Conservation (phyloP, 305 asterid species). For the Rubia peregrina region DNA sequence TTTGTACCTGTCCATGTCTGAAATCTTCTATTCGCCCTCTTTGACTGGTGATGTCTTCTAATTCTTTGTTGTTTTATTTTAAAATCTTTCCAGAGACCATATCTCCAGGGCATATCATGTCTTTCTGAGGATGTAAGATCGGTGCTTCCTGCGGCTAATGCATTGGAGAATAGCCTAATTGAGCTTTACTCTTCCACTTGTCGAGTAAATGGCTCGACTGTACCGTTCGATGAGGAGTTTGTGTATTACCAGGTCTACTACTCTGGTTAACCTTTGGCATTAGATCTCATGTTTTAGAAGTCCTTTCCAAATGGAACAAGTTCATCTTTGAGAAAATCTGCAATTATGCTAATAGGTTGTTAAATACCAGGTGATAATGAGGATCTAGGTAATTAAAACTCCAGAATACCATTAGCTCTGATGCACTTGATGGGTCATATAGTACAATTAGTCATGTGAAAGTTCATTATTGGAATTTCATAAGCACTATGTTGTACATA, state of each 20-base stretch:
- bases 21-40: constrained; percentile 14
- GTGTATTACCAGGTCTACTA: constrained; percentile 50
- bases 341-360: neutral
- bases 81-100: constrained; percentile 47
- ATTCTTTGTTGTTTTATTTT: constrained; percentile 19
- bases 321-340: neutral
- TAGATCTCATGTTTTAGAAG: neutral
- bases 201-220: constrained; percentile 32
- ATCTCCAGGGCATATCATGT: constrained; percentile 54
- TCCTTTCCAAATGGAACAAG: neutral
- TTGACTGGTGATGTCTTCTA: constrained; percentile 17
- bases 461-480: neutral
- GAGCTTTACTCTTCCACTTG: constrained; percentile 53
- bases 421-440: constrained; percentile 1
- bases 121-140: constrained; percentile 62
- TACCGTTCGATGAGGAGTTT: constrained; percentile 34
- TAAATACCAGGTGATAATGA: neutral
- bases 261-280: neutral
- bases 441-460: neutral
- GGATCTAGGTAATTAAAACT: neutral
- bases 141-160: constrained; percentile 87
- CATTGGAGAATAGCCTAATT: constrained; percentile 57
- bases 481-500: neutral
- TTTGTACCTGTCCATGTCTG: constrained; percentile 28
- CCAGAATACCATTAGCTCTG: neutral